A percentile compares a stretch with the other conserved stretches of the same genome.
These are phyloP conservation scores for Sherardia arvensis DNA, from an alignment of 257 asterid genomes.

Conservation along the genomic window DNA sequence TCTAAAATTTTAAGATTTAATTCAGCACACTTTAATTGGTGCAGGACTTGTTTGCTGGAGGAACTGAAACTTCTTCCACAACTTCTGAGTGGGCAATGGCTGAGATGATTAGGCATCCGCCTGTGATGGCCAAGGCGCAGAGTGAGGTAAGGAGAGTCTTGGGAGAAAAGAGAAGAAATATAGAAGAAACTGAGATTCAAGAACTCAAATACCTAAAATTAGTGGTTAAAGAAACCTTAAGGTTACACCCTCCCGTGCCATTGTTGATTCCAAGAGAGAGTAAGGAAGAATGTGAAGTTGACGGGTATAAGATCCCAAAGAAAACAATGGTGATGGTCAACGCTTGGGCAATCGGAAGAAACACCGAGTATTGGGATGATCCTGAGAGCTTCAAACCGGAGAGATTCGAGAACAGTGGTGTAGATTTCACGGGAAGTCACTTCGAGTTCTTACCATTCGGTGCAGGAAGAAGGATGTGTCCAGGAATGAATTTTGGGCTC, in stretches of 20 bases:
- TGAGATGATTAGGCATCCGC: slow-evolving; percentile 5
- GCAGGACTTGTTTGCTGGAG: background rate
- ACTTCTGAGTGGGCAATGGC: slow-evolving; percentile 7
- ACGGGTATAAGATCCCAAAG: background rate
- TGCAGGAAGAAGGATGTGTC: slow-evolving; percentile 3
- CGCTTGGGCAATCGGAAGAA: slow-evolving; percentile 14
- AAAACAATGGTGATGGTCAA: slow-evolving; percentile 1
- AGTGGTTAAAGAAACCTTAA: slow-evolving; percentile 3
- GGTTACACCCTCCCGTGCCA: slow-evolving; percentile 10
- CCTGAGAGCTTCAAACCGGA: too few relatives aligned
- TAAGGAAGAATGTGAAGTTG: background rate
- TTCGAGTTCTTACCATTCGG: background rate
- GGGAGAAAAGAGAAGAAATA: background rate
- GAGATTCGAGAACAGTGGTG: background rate
- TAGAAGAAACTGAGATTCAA: slow-evolving; percentile 1
- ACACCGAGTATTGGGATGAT: background rate
- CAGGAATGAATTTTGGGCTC: background rate
- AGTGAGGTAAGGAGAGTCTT: background rate
- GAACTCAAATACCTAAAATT: background rate
- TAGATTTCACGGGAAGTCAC: background rate
- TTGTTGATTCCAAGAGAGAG: slow-evolving; percentile 4
- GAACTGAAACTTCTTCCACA: slow-evolving; percentile 4
- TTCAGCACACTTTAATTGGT: too few relatives aligned
- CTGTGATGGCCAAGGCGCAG: slow-evolving; percentile 6
- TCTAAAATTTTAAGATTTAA: too few relatives aligned